Base-by-base conservation (phyloP, 208 protist species). In the Trypanosoma avium region DNA sequence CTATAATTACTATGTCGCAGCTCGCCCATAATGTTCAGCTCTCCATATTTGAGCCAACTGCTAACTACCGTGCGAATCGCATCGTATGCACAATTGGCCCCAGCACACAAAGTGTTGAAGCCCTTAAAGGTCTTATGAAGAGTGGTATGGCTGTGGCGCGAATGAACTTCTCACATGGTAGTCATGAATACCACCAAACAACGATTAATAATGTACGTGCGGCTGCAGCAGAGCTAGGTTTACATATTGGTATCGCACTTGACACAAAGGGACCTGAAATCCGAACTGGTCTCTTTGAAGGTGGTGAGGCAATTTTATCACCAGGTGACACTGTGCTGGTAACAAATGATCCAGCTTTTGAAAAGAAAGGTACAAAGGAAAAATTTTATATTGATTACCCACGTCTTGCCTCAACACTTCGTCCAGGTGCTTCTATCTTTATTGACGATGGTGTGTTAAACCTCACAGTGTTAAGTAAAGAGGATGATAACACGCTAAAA, bases 81-180 rank as follows among this genome's bases (percentile, higher is more conserved):
- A 97, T 99, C 72, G 89, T 99, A 49, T 98, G 97, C 84, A 99
- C 97, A 22, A 98, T 99, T 67, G 98, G 97, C 60, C 95, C 95
- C 62, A 90, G 86, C 70, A 98, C 97, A 22, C 93, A 98, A 75
- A 95, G 84, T 46, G 94, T 97, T 17, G 95, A 98, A 64, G 83
- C 82, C 10, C 81, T 99, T 47, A 91, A 88, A 47, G 79, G 84
- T 46, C 79, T 99, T 30, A 95, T 98, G 55, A 67, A 92, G 61
- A 97, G 91, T 52, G 98, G 98, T 63, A 97, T 99, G 91, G 98
- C 98, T 62, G 87, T 98, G 22, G 93, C 94, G 17, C 87, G 98
- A 60, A 92, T 99, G 80, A 99, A 99, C 86, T 99, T 99, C 73
- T 99, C 97, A 35, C 98, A 99, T 74, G 98, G 97, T 43, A 88